phyloP scores from a whole-genome alignment of 768 basidiomycete species.

The Collybia nuda region DNA sequence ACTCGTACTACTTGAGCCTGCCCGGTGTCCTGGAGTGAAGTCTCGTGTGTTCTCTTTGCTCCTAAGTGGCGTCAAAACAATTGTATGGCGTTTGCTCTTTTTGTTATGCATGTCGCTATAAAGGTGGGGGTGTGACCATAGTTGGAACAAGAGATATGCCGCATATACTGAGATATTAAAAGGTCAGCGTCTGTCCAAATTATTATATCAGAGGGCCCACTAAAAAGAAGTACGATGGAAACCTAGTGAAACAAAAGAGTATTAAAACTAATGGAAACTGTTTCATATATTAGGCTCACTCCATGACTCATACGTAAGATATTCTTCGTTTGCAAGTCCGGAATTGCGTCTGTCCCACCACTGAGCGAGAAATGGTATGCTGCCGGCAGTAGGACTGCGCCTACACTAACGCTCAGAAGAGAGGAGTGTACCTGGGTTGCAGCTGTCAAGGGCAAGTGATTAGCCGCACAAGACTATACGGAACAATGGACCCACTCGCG shows the following conservation, averaged over 20 bases:
- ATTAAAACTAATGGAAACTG: too few species aligned
- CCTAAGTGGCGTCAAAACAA: background rate
- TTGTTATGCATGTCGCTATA: slow-evolving; percentile 51
- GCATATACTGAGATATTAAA: slow-evolving; percentile 53
- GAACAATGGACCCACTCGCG: slow-evolving; percentile 43
- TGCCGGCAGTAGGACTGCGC: slow-evolving; percentile 74
- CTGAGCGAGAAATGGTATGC: slow-evolving; percentile 71
- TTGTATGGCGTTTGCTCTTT: slow-evolving; percentile 27
- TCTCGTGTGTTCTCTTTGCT: background rate
- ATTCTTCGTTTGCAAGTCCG: slow-evolving; percentile 37
- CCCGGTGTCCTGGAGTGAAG: background rate
- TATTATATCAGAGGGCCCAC: slow-evolving; percentile 35
- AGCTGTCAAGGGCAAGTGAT: slow-evolving; percentile 33
- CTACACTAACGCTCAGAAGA: slow-evolving; percentile 72
- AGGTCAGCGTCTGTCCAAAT: background rate
- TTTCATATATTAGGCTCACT: slow-evolving; percentile 37
- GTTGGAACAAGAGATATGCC: slow-evolving; percentile 73
- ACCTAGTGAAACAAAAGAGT: slow-evolving; percentile 42
- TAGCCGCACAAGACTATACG: background rate
- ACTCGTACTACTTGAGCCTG: too few species aligned
- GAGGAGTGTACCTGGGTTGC: slow-evolving; percentile 76
- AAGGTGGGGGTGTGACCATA: slow-evolving; percentile 74
- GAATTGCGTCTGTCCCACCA: slow-evolving; percentile 17
- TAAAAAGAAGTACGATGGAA: slow-evolving; percentile 74
- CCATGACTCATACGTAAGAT: slow-evolving; percentile 78